phyloP scores from a whole-genome alignment of 108 stramenopile genomes.

The Cyclotella distinguenda region DNA sequence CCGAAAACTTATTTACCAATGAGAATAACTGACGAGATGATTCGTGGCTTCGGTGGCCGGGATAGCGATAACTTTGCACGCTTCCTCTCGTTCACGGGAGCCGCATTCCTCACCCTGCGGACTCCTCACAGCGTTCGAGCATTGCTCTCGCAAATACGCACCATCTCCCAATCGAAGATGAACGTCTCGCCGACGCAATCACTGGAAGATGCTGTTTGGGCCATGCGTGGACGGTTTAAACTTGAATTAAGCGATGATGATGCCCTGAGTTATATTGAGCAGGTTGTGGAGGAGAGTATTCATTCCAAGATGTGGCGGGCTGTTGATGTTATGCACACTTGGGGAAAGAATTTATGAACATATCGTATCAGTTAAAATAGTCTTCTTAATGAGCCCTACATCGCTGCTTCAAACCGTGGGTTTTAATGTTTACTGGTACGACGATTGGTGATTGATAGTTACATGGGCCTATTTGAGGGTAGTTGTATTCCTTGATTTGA shows the following conservation, averaged over 20 bases:
- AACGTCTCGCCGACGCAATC: constrained; percentile 58
- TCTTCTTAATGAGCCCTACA: no score
- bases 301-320: constrained; percentile 84
- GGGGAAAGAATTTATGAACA: constrained; percentile 80
- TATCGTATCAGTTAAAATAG: no score
- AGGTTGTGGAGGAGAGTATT: constrained; percentile 74
- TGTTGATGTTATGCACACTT: constrained; percentile 83
- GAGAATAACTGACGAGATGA: constrained; percentile 87
- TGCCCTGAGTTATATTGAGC: constrained; percentile 75
- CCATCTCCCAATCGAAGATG: constrained; percentile 57
- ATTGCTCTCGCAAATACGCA: constrained; percentile 65
- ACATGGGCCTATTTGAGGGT: no score
- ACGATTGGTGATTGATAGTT: no score
- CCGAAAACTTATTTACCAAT: constrained; percentile 86
- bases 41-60: constrained; percentile 82
- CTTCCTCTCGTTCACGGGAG: constrained; percentile 79
- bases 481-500: no score
- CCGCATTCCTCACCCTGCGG: constrained; percentile 78
- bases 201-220: constrained; percentile 61
- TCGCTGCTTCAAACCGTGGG: no score
- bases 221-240: constrained; percentile 66
- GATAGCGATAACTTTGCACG: constrained; percentile 81
- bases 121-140: constrained; percentile 73
- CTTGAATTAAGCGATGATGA: constrained; percentile 74
- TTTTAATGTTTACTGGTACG: no score